Evolutionary conservation across 78 protist species (phyloP), one percentile per base, ranked within the genome.

Genomic region (Paulinella micropora): DNA sequence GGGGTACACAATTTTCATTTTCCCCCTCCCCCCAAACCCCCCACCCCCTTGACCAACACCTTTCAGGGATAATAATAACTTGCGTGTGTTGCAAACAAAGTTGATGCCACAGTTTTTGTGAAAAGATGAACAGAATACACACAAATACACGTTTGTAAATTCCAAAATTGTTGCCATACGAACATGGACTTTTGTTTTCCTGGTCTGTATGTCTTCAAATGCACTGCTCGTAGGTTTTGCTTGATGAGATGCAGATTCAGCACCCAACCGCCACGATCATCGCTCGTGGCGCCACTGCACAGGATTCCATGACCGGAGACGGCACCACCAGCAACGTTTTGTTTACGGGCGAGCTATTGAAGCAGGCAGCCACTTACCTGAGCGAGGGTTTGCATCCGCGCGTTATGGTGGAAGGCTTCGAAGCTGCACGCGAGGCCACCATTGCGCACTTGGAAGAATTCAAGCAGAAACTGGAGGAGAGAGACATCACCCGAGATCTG

Each of bases 241-340:
- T 98, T 32, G 90, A 93, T 79, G 98, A 98, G 77, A 98, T 97
- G 98, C 99, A 96, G 90, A 97, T 98, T 88, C 97, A 97, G 88
- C 96, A 97, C 93, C 99, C 99, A 36, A 98, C 99, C 31, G 99
- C 99, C 32, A 77, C 94, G 34, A 86, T 99, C 67, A 97, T 99
- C 83, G 99, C 99, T 34, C 93, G 99, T 37, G 94, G 99, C 23
- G 98, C 99, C 29, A 96, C 99, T 0, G 99, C 99, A 15, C 99
- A 97, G 92, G 99, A 99, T 89, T 98, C 98, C 82, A 92, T 96
- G 29, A 86, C 93, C n/a, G 99, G 99, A 67, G 99, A 99, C 91
- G 99, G 99, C 79, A 98, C 99, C 23, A 97, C 99, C 1, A 87
- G 97, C 39, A 93, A 91, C 87, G 98, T 98, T 15, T 95, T 99